phyloP scores from a whole-genome alignment of 192 early-diverging fungal genomes.

The Podochytrium sp. region DNA sequence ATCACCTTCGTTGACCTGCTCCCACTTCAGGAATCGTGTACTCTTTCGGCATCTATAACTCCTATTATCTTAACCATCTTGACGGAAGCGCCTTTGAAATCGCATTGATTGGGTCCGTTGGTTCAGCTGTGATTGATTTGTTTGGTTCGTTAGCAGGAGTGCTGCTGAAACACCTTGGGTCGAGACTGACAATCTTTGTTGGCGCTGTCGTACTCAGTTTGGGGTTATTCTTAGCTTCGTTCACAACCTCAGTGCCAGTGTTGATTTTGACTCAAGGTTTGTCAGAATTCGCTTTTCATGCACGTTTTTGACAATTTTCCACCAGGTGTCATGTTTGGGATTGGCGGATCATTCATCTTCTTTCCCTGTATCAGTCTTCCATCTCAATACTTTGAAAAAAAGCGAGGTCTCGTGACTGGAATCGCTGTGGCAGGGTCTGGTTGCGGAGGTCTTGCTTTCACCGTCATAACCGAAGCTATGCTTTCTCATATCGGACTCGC shows the following conservation, averaged over 20 bases:
- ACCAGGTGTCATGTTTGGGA: constrained; percentile 74
- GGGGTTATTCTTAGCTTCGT: neutral
- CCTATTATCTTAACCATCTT: neutral
- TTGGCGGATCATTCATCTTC: constrained; percentile 69
- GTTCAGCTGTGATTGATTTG: neutral
- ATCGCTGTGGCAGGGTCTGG: constrained; percentile 71
- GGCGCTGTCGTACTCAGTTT: constrained; percentile 52
- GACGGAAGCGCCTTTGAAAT: neutral
- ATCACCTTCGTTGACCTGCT: too few species aligned
- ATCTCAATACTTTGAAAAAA: constrained; percentile 70
- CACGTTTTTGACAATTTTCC: too few species aligned
- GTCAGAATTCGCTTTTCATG: too few species aligned
- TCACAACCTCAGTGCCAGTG: neutral
- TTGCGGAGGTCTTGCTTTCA: constrained; percentile 72
- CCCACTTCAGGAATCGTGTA: neutral
- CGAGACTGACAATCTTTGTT: constrained; percentile 42
- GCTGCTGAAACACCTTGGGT: constrained; percentile 51
- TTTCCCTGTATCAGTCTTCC: constrained; percentile 67
- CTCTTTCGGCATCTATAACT: constrained; percentile 4
- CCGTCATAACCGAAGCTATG: constrained; percentile 59
- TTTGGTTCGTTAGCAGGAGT: constrained; percentile 9
- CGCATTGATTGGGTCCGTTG: constrained; percentile 2
- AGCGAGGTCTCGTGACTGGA: constrained; percentile 71
- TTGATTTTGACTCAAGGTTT: constrained; percentile 38
- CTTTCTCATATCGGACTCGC: constrained; percentile 59